Percentiles rank a stretch among this genome's conserved stretches.
Conservation (phyloP, 129 eudicot species). For the Solidago caesia region DNA sequence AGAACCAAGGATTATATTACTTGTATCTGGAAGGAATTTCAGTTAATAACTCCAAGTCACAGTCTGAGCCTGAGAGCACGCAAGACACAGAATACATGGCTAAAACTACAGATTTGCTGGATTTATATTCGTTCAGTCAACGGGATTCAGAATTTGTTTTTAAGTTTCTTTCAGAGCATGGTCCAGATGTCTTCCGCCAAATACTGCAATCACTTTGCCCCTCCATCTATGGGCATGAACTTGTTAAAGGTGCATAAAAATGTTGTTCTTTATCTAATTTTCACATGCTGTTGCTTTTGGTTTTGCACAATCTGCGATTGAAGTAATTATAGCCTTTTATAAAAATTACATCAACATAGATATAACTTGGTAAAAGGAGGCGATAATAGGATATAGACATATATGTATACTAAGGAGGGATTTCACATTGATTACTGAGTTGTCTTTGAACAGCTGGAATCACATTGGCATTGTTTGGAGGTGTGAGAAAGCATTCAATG, state of each 20-base stretch:
- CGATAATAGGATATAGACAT: not conserved
- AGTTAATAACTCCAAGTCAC: constrained; percentile 78
- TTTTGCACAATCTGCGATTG: not conserved
- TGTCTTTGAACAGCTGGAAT: constrained; percentile 60
- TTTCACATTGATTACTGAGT: not conserved
- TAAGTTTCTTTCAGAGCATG: constrained; percentile 66
- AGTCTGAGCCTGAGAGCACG: constrained; percentile 43
- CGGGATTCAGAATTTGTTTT: constrained; percentile 76
- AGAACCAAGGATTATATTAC: constrained; percentile 84
- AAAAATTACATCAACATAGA: not conserved
- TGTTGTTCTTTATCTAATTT: constrained; percentile 3
- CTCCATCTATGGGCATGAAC: constrained; percentile 96
- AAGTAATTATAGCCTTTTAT: not conserved
- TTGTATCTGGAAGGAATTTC: constrained; percentile 91
- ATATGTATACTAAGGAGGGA: not conserved
- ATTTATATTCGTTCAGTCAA: constrained; percentile 77
- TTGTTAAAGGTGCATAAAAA: constrained; percentile 74
- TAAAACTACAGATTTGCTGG: constrained; percentile 57
- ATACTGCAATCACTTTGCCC: constrained; percentile 93
- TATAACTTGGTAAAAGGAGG: constrained; percentile 6
- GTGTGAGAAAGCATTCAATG: constrained; percentile 86
- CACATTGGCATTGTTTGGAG: constrained; percentile 82
- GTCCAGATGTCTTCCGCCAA: constrained; percentile 80
- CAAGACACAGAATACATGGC: constrained; percentile 41
- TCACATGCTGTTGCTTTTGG: not conserved